phyloP scores from a whole-genome alignment of 805 yeast genomes.

The Jamesozyma rosinii region DNA sequence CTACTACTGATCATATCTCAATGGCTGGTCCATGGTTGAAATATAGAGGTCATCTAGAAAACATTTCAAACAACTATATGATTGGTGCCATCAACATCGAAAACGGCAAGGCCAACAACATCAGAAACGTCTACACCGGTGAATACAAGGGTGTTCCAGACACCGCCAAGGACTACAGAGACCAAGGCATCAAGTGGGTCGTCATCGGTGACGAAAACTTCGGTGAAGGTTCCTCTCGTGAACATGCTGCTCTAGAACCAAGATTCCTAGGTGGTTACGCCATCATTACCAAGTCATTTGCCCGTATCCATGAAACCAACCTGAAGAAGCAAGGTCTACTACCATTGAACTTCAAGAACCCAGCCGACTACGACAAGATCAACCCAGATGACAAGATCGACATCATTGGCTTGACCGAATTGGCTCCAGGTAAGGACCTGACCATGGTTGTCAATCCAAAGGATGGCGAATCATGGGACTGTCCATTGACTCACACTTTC shows the following conservation, averaged over 20 bases:
- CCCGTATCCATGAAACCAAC: slow-evolving; percentile 98
- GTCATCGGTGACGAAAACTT: slow-evolving; percentile 97
- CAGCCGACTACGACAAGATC: slow-evolving; percentile 88
- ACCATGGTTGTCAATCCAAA: slow-evolving; percentile 64
- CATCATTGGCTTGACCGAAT: slow-evolving; percentile 69
- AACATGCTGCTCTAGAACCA: slow-evolving; percentile 99
- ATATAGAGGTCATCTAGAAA: slow-evolving; percentile 98
- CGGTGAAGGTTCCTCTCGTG: slow-evolving; percentile 99
- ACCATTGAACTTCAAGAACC: slow-evolving; percentile 88
- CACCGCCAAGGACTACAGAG: slow-evolving; percentile 91
- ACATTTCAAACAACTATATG: slow-evolving; percentile 98
- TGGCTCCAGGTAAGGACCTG: slow-evolving; percentile 89
- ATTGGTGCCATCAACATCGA: slow-evolving; percentile 98
- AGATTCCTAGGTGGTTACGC: slow-evolving; percentile 98
- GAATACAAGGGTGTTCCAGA: slow-evolving; percentile 93
- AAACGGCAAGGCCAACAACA: slow-evolving; percentile 86
- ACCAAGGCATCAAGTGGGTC: slow-evolving; percentile 87
- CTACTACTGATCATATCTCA: slow-evolving; percentile 98
- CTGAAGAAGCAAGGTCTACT: slow-evolving; percentile 98
- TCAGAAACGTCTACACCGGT: slow-evolving; percentile 87
- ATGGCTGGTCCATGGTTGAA: slow-evolving; percentile 99
- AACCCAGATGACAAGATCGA: slow-evolving; percentile 85
- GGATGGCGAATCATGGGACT: slow-evolving; percentile 77
- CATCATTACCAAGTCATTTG: slow-evolving; percentile 93
- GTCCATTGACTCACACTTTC: slow-evolving; percentile 92